Evolutionary conservation across 2,329 filamentous ascomycete genomes (phyloP).

Genomic region (Aspergillus sp.): DNA sequence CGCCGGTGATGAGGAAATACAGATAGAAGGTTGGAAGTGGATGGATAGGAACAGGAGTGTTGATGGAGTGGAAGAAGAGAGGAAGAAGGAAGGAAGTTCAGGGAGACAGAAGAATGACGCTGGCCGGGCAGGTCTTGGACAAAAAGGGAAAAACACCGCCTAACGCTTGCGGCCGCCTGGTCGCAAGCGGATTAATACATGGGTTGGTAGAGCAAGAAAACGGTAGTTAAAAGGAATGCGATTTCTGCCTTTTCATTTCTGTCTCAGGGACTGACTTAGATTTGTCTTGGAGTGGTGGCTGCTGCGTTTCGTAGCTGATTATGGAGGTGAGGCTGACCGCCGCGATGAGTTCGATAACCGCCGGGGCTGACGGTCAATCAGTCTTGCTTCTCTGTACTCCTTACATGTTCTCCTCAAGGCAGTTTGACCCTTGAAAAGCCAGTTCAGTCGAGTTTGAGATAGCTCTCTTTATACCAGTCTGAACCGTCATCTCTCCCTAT

Average conservation of each 20-base stretch:
- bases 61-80: conserved; percentile 2
- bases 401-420: too few species aligned
- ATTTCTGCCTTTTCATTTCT: background rate
- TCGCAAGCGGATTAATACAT: background rate
- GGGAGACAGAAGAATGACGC: background rate
- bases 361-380: background rate
- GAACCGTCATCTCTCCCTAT: background rate
- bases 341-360: background rate
- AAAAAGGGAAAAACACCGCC: conserved; percentile 11
- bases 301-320: background rate
- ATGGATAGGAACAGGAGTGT: conserved; percentile 2
- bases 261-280: background rate
- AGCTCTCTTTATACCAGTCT: background rate
- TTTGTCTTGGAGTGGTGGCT: background rate
- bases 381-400: too few species aligned
- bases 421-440: too few species aligned
- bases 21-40: conserved; percentile 1
- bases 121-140: background rate
- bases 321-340: background rate
- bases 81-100: conserved; percentile 9
- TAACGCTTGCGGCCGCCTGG: conserved; percentile 15
- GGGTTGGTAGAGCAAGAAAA: too few species aligned
- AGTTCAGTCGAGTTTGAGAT: background rate
- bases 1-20: background rate
- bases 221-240: too few species aligned